Conservation (phyloP, 352 stramenopile genomes). For the Globisporangium megalacanthum region DNA sequence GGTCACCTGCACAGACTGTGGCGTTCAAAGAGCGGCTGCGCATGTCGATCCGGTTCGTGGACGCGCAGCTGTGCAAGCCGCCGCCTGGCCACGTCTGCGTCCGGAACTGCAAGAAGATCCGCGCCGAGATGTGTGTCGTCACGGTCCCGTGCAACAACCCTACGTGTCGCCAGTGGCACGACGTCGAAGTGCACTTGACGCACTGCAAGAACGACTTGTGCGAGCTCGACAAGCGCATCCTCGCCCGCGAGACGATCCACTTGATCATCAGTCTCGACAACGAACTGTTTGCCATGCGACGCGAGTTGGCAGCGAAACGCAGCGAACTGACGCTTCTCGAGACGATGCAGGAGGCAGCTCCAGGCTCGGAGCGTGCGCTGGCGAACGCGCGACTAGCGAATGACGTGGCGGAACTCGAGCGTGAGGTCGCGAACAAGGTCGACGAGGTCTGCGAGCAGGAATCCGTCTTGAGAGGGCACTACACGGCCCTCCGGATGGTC, state of each 20-base stretch:
- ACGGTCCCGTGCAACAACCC: slow-evolving; percentile 59
- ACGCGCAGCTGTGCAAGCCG: slow-evolving; percentile 54
- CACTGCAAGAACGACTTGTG: slow-evolving; percentile 52
- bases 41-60: slow-evolving; percentile 63
- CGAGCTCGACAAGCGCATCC: slow-evolving; percentile 65
- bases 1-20: slow-evolving; percentile 38
- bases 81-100: slow-evolving; percentile 43
- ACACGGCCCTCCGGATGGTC: slow-evolving; percentile 55
- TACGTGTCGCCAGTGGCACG: slow-evolving; percentile 64
- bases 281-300: slow-evolving; percentile 29
- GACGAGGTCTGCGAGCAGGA: not conserved
- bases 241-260: slow-evolving; percentile 67
- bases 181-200: slow-evolving; percentile 62
- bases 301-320: slow-evolving; percentile 35
- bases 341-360: too few relatives aligned
- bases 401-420: too few relatives aligned
- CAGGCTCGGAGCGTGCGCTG: too few relatives aligned
- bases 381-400: too few relatives aligned
- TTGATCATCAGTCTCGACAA: slow-evolving; percentile 45
- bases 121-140: slow-evolving; percentile 65
- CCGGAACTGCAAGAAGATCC: slow-evolving; percentile 58
- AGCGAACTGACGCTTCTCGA: slow-evolving; percentile 16
- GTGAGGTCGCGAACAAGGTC: not conserved
- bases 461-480: not conserved
- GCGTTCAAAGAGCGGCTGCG: slow-evolving; percentile 68